These are phyloP conservation scores for Euphorbia lathyris DNA, from an alignment of 345 rosid genomes.

Conservation along the genomic window DNA sequence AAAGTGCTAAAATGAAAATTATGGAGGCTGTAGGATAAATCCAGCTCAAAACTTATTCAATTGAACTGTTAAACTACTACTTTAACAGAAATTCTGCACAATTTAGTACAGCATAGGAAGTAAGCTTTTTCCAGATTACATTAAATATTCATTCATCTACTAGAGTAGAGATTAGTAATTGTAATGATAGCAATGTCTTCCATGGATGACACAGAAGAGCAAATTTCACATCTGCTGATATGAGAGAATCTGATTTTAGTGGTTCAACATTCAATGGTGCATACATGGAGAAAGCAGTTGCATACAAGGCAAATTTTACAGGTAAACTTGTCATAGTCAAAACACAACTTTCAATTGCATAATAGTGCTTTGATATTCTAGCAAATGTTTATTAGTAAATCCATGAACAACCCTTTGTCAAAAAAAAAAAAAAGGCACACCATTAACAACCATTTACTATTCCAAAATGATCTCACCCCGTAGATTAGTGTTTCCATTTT, in stretches of 20 bases:
- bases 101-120: neutral
- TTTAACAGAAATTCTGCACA: neutral
- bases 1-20: neutral
- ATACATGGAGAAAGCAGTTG: conserved; percentile 93
- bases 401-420: neutral
- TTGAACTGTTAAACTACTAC: neutral
- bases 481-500: neutral
- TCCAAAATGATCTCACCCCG: neutral
- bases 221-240: conserved; percentile 92
- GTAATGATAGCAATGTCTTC: conserved; percentile 3
- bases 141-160: neutral
- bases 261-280: conserved; percentile 96
- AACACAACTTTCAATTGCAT: neutral
- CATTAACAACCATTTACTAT: neutral
- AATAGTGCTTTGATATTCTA: neutral
- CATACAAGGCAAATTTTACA: conserved; percentile 85
- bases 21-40: neutral
- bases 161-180: neutral
- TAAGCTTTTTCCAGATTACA: neutral
- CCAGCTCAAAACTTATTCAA: neutral
- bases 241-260: conserved; percentile 93
- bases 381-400: neutral
- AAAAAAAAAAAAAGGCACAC: too few relatives aligned
- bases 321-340: conserved; percentile 32
- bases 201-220: conserved; percentile 71